A percentile compares a stretch with the other conserved stretches of the same genome.
These are phyloP conservation scores for Dictyostelium intermedium DNA, from an alignment of 78 protist genomes.

Conservation along the genomic window DNA sequence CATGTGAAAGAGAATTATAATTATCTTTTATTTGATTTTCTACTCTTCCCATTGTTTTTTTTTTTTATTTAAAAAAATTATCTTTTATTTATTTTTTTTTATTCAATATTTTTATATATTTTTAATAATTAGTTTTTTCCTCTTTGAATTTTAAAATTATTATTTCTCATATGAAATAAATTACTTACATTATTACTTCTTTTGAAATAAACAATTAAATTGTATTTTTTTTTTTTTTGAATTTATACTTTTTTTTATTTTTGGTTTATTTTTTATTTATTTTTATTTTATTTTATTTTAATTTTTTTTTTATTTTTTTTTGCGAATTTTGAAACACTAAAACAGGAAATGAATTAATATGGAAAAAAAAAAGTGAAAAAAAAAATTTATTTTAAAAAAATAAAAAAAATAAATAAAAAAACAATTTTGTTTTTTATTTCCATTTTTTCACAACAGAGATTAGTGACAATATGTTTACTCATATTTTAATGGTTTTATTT, in stretches of 20 bases:
- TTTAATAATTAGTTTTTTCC: not conserved
- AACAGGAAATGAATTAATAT: not conserved
- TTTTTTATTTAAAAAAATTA: not conserved
- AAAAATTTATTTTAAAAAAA: too few relatives aligned
- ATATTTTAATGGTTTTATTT: too few relatives aligned
- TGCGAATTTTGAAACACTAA: not conserved
- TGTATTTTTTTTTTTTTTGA: too few relatives aligned
- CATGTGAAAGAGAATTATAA: not conserved
- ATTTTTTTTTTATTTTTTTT: too few relatives aligned
- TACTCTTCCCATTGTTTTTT: not conserved
- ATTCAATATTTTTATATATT: not conserved
- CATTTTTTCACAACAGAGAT: not conserved
- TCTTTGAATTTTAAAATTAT: not conserved
- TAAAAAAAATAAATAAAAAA: too few relatives aligned
- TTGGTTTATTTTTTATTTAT: too few relatives aligned
- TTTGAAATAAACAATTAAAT: too few relatives aligned
- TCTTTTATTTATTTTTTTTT: not conserved
- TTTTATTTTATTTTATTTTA: too few relatives aligned
- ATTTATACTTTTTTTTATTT: not conserved
- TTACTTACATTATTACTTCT: not conserved
- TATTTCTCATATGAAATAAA: too few relatives aligned
- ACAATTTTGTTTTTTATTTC: not conserved
- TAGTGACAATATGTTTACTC: too few relatives aligned
- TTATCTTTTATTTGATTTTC: slow-evolving; percentile 2
- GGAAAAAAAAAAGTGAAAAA: too few relatives aligned